A percentile compares a stretch with the other conserved stretches of the same genome.
These are phyloP conservation scores for Tolypocladium tundrense DNA, from an alignment of 2,329 filamentous ascomycete species.

Conservation along the genomic window DNA sequence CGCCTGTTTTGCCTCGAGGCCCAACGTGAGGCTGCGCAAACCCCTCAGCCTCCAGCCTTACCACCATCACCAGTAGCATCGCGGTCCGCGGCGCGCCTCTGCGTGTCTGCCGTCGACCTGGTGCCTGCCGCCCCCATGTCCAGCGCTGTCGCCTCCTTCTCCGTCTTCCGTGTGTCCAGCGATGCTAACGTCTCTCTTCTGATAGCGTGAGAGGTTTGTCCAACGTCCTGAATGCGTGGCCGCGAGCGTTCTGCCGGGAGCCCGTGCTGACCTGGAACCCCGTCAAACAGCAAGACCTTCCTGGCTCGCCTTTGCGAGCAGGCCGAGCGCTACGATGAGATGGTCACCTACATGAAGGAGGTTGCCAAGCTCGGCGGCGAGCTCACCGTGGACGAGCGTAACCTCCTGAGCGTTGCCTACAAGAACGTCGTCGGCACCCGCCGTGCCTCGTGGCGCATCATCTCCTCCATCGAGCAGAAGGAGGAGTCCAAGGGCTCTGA, in stretches of 20 bases:
- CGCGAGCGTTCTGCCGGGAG: background rate
- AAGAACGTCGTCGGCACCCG: conserved; percentile 99
- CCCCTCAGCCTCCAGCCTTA: background rate
- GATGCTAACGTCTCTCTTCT: conserved; percentile 25
- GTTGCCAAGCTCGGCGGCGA: conserved; percentile 79
- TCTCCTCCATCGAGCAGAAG: conserved; percentile 99
- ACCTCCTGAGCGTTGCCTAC: conserved; percentile 97
- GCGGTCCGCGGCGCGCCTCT: background rate
- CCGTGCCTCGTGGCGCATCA: conserved; percentile 98
- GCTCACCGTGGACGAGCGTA: conserved; percentile 93
- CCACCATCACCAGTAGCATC: background rate
- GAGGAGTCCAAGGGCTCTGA: conserved; percentile 98
- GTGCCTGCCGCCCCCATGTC: background rate
- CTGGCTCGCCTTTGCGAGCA: conserved; percentile 99
- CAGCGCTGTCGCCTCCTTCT: background rate
- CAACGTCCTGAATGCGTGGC: conserved; percentile 7
- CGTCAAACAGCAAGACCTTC: conserved; percentile 84
- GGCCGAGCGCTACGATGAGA: conserved; percentile 99
- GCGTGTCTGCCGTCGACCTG: background rate
- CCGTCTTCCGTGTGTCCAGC: conserved; percentile 1
- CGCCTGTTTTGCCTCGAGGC: background rate
- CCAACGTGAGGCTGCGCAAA: background rate
- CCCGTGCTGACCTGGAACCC: background rate
- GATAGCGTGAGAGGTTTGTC: conserved; percentile 60
- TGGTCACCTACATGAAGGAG: conserved; percentile 99